Base-by-base conservation (phyloP, 148 eudicot genomes). In the Chenopodium suecicum region DNA sequence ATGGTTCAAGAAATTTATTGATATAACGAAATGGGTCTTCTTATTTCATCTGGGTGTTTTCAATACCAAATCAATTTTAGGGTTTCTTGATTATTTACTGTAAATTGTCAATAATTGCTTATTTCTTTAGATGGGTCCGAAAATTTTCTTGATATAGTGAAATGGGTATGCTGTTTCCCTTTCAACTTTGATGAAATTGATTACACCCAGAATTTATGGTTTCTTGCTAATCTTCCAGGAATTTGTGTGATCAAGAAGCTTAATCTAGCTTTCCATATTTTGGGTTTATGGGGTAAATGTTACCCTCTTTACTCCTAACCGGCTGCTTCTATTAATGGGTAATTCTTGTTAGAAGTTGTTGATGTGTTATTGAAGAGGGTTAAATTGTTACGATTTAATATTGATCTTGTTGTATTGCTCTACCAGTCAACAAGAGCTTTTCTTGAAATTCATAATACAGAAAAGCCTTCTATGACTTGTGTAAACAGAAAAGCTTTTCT, bases 221-320 rank as follows among this genome's bases (percentile, higher is more conserved):
- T 78, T 47, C 46, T 78, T 27, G 17, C 29, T 66, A 2, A 25
- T 65, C 47, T n/a, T 79, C 14, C 12, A 25, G 62, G 77, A 70
- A 20, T 62, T 80, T 52, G 11, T 58, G 19, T 58, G 60, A 80
- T 44, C 8, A 11, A 34, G 58, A 72, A 71, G 32, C 14, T 34
- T 60, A 3, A 4, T 23, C n/a, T 5, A 41, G 60, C 13, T 64
- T 48, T 27, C 74, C 74, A 64, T 78, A 60, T 48, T 5, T 46
- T 22, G 74, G 78, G 70, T 37, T 74, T 79, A 54, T 75, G 82
- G 82, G 41, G 79, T 67, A 58, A 60, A 10, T 47, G 44, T 82
- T 27, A 48, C 25, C 12, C 44, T 78, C 66, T 58, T 63, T 37
- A 22, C 62, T 44, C 5, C 10, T 10, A 27, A 27, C 29, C 63